Evolutionary conservation across 2,329 filamentous ascomycete genomes (phyloP).

Genomic region (Chalara sp.): DNA sequence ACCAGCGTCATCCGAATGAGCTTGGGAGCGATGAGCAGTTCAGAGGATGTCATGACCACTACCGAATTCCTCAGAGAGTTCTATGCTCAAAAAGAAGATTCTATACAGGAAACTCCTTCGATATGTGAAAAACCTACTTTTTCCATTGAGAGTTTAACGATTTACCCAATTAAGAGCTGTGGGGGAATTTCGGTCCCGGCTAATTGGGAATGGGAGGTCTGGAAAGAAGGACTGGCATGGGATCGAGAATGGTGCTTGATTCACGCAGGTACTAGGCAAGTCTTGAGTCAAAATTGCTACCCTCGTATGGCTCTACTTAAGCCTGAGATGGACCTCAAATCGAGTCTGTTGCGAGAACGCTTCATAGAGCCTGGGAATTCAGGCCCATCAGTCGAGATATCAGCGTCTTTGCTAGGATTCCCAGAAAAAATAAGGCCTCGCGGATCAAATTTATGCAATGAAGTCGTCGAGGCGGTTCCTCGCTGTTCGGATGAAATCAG

Average conservation of each 20-base stretch:
- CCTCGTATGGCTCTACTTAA: constrained; percentile 80
- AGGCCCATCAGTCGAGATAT: constrained; percentile 31
- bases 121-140: constrained; percentile 19
- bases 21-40: constrained; percentile 69
- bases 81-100: constrained; percentile 26
- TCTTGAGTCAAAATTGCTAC: constrained; percentile 82
- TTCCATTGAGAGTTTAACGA: constrained; percentile 56
- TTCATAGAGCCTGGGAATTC: constrained; percentile 32
- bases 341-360: constrained; percentile 58
- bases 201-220: constrained; percentile 65
- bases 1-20: constrained; percentile 80
- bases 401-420: constrained; percentile 42
- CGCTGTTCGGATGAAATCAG: constrained; percentile 64
- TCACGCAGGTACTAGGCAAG: constrained; percentile 76
- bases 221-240: constrained; percentile 79
- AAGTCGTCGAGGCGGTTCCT: constrained; percentile 61
- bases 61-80: constrained; percentile 69
- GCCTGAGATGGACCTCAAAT: constrained; percentile 65
- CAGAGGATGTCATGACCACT: constrained; percentile 62
- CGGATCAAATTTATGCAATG: constrained; percentile 73
- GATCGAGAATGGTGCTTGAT: constrained; percentile 96
- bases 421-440: constrained; percentile 32
- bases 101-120: constrained; percentile 8
- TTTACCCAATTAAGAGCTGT: constrained; percentile 96
- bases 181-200: constrained; percentile 66